Conservation (phyloP, 495 filamentous ascomycete species). For the Terfezia claveryi region DNA sequence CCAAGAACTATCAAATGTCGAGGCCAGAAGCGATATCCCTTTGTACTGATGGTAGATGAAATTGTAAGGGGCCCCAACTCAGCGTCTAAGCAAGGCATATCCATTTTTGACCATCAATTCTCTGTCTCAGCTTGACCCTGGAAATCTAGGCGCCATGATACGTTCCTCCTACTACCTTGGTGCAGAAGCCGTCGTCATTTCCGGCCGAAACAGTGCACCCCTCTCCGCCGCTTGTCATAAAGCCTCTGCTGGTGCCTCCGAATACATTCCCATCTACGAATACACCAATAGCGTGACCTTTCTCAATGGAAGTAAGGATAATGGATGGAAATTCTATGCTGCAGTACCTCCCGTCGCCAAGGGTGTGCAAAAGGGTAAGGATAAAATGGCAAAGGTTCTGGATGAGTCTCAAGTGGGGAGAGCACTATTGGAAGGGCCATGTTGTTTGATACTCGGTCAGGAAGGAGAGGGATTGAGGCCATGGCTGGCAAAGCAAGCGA, state of each 20-base stretch:
- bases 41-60: conserved; percentile 64
- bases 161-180: conserved; percentile 73
- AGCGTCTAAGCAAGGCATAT: neutral
- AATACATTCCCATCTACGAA: conserved; percentile 48
- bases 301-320: conserved; percentile 37
- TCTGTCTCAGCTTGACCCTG: conserved; percentile 40
- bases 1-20: conserved; percentile 21
- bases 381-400: too few relatives aligned
- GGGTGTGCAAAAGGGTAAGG: too few relatives aligned
- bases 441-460: too few relatives aligned
- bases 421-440: too few relatives aligned
- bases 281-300: conserved; percentile 44
- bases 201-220: conserved; percentile 40
- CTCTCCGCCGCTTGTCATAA: conserved; percentile 61
- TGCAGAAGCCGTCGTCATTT: conserved; percentile 49
- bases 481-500: too few relatives aligned
- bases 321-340: conserved; percentile 40
- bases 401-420: too few relatives aligned
- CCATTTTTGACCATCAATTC: conserved; percentile 3
- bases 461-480: too few relatives aligned
- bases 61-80: conserved; percentile 24
- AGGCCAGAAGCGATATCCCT: conserved; percentile 34
- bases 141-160: conserved; percentile 75
- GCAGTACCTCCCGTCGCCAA: too few relatives aligned
- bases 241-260: conserved; percentile 65